Percentiles rank a stretch among this genome's conserved stretches.
phyloP scores from a whole-genome alignment of 1,284 basidiomycete genomes.

The Vanrija sp. region DNA sequence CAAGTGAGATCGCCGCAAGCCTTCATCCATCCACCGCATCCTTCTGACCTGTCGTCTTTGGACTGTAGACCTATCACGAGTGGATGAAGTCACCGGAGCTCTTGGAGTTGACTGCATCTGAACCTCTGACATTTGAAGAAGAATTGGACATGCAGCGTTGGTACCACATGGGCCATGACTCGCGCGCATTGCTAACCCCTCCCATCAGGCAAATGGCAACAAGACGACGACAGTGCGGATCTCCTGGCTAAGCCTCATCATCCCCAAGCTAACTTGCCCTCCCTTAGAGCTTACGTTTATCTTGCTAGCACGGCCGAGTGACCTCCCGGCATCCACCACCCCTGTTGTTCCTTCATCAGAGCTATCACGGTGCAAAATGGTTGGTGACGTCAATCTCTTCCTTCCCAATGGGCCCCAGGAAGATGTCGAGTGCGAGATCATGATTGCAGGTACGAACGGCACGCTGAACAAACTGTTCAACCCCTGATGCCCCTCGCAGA shows the following conservation, averaged over 20 bases:
- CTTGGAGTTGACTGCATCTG: slow-evolving; percentile 76
- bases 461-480: not conserved
- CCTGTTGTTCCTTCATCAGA: slow-evolving; percentile 30
- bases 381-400: slow-evolving; percentile 24
- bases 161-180: slow-evolving; percentile 31
- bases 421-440: slow-evolving; percentile 68
- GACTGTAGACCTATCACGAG: slow-evolving; percentile 68
- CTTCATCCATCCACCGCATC: too few species aligned
- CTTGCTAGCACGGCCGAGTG: slow-evolving; percentile 58
- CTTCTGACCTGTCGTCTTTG: too few species aligned
- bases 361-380: slow-evolving; percentile 8
- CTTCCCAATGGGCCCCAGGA: slow-evolving; percentile 52
- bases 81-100: slow-evolving; percentile 85
- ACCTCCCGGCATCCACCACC: slow-evolving; percentile 8
- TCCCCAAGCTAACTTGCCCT: too few species aligned
- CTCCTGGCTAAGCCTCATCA: not conserved
- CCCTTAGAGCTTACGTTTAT: slow-evolving; percentile 82
- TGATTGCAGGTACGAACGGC: slow-evolving; percentile 67
- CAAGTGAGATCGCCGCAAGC: slow-evolving; percentile 48
- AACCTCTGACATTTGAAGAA: slow-evolving; percentile 73
- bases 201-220: slow-evolving; percentile 71
- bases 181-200: not conserved
- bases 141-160: slow-evolving; percentile 90
- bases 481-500: not conserved
- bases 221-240: slow-evolving; percentile 76